Evolutionary conservation across 371 early-diverging fungal species (phyloP), one percentile per base, ranked within the genome.

Genomic region (Syncephalastrum racemosum): DNA sequence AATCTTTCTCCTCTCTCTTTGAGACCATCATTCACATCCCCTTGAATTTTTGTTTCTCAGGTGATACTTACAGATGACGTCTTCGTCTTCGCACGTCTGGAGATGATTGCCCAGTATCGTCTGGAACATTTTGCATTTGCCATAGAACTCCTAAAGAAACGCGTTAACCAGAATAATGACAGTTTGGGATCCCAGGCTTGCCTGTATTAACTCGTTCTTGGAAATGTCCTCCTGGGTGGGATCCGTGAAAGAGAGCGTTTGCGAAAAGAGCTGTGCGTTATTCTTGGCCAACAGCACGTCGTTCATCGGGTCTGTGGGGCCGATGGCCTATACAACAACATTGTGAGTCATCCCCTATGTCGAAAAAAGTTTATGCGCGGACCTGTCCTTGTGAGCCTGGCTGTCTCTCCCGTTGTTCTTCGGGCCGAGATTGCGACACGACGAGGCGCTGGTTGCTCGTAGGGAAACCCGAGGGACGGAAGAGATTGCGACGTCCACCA

Each of bases 201-300:
- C 79, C 51, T 75, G 73, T 18, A 79, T 71, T 36, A 79, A 52
- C 12, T 62, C 70, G 45, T 79, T 75, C 42, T 70, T 66, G 6
- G 74, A 63, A 22, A 79, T 79, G 51, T 79, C 79, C 56, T 79
- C 76, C 36, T 66, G 58, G 16, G 74, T 75, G 19, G 79, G 79
- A 48, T 79, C 79, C 8, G 79, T 79, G 46, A 79, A 79, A 4
- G 79, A 71, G n/a, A 79, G 54, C 0, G 76, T 79, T 42, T 79
- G 76, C 6, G 72, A 75, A 31, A 79, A 62, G 16, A 79, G 44
- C 44, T 73, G 74, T 14, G 76, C 79, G 55, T 71, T 79, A 50
- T 75, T 79, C 56, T 70, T 73, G 39, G 74, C 71, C 25, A 79
- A 43, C 55, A 75, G 67, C 43, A 75, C 73, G 43, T 66, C 67